phyloP scores from a whole-genome alignment of 306 rosid genomes.

The Gynostemma pentaphyllum region DNA sequence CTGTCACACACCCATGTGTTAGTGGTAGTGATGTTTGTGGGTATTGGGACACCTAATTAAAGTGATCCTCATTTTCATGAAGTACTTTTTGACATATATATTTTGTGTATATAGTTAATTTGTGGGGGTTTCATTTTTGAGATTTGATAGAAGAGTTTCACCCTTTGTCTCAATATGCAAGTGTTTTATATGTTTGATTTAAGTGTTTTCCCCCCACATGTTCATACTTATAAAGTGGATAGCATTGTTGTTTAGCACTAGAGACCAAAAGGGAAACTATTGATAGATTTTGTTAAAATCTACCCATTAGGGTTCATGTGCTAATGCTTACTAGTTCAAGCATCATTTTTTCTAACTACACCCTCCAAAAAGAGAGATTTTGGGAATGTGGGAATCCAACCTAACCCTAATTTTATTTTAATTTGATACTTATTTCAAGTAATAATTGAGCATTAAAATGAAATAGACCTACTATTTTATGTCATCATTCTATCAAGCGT shows the following conservation, averaged over 20 bases:
- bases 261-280: neutral
- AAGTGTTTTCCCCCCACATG: neutral
- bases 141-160: neutral
- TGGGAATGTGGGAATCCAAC: neutral
- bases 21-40: conserved; percentile 4
- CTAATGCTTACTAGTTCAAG: neutral
- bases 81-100: neutral
- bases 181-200: neutral
- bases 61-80: no score
- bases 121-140: neutral
- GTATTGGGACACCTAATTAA: conserved; percentile 5
- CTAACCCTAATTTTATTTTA: no score
- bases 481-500: neutral
- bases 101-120: neutral
- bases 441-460: neutral
- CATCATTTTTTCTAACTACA: neutral
- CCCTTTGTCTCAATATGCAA: neutral
- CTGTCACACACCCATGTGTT: neutral
- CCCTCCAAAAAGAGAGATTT: neutral
- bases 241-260: neutral
- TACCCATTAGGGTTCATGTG: neutral
- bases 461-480: neutral
- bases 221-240: conserved; percentile 6
- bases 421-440: neutral
- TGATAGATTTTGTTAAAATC: neutral